A percentile compares a stretch with the other conserved stretches of the same genome.
Evolutionary conservation across 116 monocot genomes (phyloP).

Genomic region (Papilionanthe hybrid): DNA sequence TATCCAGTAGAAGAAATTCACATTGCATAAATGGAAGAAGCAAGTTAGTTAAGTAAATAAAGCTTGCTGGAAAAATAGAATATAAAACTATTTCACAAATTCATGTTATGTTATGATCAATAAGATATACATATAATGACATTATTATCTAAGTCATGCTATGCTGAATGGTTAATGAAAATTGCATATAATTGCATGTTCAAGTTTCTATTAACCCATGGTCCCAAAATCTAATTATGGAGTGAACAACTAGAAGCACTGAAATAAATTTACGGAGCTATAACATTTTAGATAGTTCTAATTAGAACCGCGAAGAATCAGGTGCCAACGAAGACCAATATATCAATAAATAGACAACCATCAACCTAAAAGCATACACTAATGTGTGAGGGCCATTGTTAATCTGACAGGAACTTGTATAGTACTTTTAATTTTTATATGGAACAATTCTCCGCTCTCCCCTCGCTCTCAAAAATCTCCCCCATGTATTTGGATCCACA

Average conservation of each 20-base stretch:
- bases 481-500: neutral
- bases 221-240: neutral
- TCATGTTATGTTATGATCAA: neutral
- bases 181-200: constrained; percentile 1
- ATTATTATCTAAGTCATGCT: neutral
- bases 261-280: neutral
- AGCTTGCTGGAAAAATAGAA: neutral
- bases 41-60: neutral
- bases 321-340: neutral
- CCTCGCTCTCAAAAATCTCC: neutral
- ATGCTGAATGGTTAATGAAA: neutral
- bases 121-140: neutral
- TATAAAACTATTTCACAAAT: neutral
- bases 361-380: neutral
- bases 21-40: neutral
- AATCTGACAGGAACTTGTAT: neutral
- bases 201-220: neutral
- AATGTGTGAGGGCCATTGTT: neutral
- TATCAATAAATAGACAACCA: neutral
- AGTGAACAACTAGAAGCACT: neutral
- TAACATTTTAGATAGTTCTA: neutral
- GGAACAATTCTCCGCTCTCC: neutral
- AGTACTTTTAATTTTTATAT: neutral
- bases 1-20: neutral
- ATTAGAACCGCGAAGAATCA: neutral